These are phyloP conservation scores for Beauveria rudraprayagi DNA, from an alignment of 2,329 filamentous ascomycete genomes.

Conservation along the genomic window DNA sequence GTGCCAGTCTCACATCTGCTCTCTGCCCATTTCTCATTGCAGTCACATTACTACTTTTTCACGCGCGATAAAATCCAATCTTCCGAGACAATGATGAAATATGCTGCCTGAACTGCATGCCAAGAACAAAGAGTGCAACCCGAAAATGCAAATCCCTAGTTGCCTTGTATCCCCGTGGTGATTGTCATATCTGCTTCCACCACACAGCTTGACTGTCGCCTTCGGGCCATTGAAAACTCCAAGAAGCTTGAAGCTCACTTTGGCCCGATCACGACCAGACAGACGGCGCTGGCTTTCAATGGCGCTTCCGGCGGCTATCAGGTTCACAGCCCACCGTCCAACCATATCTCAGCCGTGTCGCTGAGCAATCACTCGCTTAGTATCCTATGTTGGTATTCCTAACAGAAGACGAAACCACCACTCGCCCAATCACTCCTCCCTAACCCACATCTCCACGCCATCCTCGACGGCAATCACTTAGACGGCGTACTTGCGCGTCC, in stretches of 20 bases:
- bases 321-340: background rate
- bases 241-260: background rate
- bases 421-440: background rate
- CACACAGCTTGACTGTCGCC: conserved; percentile 20
- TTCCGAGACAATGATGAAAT: conserved; percentile 12
- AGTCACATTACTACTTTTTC: background rate
- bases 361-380: conserved; percentile 10
- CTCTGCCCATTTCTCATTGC: background rate
- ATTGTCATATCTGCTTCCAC: conserved; percentile 26
- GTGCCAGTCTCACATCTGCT: background rate
- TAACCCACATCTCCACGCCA: background rate
- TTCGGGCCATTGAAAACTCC: conserved; percentile 10
- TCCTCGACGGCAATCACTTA: conserved; percentile 32
- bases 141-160: conserved; percentile 25
- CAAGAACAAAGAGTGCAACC: conserved; percentile 26
- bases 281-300: background rate
- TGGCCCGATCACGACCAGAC: background rate
- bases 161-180: conserved; percentile 29
- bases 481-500: conserved; percentile 98
- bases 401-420: conserved; percentile 11
- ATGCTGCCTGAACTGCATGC: conserved; percentile 18
- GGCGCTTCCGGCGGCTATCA: background rate
- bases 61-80: background rate
- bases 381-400: conserved; percentile 11
- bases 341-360: conserved; percentile 11